phyloP scores from a whole-genome alignment of 2,329 filamentous ascomycete species.

The Magnaporthiopsis rhizophila region DNA sequence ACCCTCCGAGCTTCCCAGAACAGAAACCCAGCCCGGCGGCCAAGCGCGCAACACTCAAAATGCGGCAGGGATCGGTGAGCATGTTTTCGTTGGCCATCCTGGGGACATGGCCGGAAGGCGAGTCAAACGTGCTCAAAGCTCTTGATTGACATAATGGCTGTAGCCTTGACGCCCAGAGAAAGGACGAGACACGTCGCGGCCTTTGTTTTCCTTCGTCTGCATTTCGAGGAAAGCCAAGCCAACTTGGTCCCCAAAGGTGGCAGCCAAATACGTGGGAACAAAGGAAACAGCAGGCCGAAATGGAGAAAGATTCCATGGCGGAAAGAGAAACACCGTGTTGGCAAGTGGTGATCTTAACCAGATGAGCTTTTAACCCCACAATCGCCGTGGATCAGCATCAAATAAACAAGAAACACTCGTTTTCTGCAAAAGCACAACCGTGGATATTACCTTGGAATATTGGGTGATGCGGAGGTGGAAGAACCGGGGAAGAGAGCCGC shows the following conservation, averaged over 20 bases:
- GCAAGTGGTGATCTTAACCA: background rate
- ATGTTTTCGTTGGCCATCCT: background rate
- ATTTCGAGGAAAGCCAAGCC: background rate
- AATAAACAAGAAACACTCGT: background rate
- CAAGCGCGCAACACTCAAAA: background rate
- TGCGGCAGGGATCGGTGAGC: background rate
- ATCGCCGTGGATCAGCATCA: background rate
- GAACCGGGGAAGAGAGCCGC: background rate
- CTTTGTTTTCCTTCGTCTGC: background rate
- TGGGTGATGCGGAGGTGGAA: too few species aligned
- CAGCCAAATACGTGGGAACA: too few species aligned
- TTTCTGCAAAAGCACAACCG: background rate
- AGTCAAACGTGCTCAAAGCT: too few species aligned
- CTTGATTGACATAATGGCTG: too few species aligned
- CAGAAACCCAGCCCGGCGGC: background rate
- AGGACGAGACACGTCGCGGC: background rate
- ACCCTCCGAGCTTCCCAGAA: background rate
- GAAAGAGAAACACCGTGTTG: background rate
- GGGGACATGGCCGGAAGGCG: too few species aligned
- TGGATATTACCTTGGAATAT: background rate
- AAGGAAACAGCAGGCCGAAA: background rate
- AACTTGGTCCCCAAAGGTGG: background rate
- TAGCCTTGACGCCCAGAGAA: background rate
- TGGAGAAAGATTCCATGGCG: background rate
- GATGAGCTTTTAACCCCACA: background rate